phyloP scores from a whole-genome alignment of 805 yeast species.

The Yamadazyma phyllophila region DNA sequence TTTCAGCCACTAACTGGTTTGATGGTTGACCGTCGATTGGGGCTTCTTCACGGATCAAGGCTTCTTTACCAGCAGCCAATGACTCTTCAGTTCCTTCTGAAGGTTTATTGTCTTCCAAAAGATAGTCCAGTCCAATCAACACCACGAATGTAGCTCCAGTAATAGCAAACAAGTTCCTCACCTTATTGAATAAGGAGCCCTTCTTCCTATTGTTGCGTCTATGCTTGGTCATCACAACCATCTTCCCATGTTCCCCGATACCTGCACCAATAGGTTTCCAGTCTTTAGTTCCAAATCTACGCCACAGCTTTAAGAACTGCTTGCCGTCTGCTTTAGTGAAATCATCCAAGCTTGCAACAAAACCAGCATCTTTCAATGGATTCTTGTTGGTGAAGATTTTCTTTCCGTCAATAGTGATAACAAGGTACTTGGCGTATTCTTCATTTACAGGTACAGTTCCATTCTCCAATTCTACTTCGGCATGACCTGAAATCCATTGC shows the following conservation, averaged over 20 bases:
- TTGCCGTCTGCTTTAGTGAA: conserved; percentile 36
- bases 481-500: conserved; percentile 46
- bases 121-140: conserved; percentile 22
- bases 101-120: conserved; percentile 11
- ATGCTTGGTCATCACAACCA: conserved; percentile 13
- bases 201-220: too few species aligned
- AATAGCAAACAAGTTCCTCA: conserved; percentile 24
- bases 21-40: background rate
- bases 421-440: conserved; percentile 20
- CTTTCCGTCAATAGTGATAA: conserved; percentile 36
- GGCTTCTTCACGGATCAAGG: background rate
- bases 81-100: background rate
- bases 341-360: conserved; percentile 38
- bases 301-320: conserved; percentile 32
- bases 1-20: background rate
- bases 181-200: conserved; percentile 5
- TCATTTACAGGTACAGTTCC: conserved; percentile 50
- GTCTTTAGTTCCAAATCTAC: conserved; percentile 40
- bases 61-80: background rate
- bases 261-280: conserved; percentile 61
- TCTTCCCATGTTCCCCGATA: conserved; percentile 8
- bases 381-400: conserved; percentile 29
- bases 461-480: conserved; percentile 36
- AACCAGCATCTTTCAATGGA: conserved; percentile 42
- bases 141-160: conserved; percentile 23